A percentile compares a stretch with the other conserved stretches of the same genome.
Conservation (phyloP, 202 grass and related monocot genomes). For the Cymbopogon flexuosus region DNA sequence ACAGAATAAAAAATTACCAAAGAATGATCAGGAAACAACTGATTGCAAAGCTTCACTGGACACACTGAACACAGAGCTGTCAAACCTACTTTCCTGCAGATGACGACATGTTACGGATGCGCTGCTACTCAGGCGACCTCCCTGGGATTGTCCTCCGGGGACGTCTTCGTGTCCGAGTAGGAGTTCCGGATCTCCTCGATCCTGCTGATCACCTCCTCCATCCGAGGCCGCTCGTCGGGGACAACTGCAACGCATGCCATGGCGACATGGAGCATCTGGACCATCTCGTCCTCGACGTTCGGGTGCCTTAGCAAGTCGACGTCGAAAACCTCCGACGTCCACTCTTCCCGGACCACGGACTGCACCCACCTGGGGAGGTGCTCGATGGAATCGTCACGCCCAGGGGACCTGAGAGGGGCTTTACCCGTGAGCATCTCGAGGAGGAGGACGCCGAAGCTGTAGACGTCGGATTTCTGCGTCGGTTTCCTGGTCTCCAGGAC, state of each 20-base stretch:
- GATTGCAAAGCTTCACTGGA: slow-evolving; percentile 16
- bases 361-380: slow-evolving; percentile 88
- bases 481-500: slow-evolving; percentile 54
- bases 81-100: slow-evolving; percentile 1
- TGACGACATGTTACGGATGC: background rate
- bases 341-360: slow-evolving; percentile 84
- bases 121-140: slow-evolving; percentile 14
- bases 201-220: slow-evolving; percentile 74
- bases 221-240: slow-evolving; percentile 69
- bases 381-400: slow-evolving; percentile 43
- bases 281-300: slow-evolving; percentile 84
- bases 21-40: slow-evolving; percentile 30
- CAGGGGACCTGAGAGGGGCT: slow-evolving; percentile 60
- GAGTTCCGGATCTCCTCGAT: slow-evolving; percentile 59
- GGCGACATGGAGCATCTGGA: slow-evolving; percentile 77
- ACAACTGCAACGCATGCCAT: slow-evolving; percentile 56
- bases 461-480: slow-evolving; percentile 86
- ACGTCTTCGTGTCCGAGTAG: slow-evolving; percentile 46
- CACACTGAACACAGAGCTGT: slow-evolving; percentile 5
- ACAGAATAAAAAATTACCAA: slow-evolving; percentile 11
- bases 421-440: slow-evolving; percentile 91
- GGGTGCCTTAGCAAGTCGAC: slow-evolving; percentile 52
- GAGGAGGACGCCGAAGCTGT: slow-evolving; percentile 86
- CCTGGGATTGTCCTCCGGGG: slow-evolving; percentile 48
- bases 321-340: slow-evolving; percentile 93